phyloP scores from a whole-genome alignment of 768 basidiomycete genomes.

The Suillus hirtellus region DNA sequence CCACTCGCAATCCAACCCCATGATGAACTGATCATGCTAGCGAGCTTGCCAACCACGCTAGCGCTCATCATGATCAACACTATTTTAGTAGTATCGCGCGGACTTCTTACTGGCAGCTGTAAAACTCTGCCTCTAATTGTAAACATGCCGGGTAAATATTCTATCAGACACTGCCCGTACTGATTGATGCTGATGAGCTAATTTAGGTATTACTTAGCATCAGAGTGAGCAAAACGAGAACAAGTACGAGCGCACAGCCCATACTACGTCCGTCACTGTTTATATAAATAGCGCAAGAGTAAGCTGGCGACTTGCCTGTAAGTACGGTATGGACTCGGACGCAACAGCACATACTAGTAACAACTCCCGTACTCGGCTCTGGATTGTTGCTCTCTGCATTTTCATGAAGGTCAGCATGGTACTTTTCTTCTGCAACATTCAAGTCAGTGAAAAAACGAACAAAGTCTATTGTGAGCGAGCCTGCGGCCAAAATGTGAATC shows the following conservation, averaged over 20 bases:
- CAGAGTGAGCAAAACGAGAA: not conserved
- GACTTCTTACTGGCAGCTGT: not conserved
- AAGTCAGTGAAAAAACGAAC: not conserved
- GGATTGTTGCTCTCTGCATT: not conserved
- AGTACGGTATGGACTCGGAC: not conserved
- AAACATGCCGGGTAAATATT: not conserved
- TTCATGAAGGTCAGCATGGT: not conserved
- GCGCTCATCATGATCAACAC: not conserved
- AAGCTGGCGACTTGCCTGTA: not conserved
- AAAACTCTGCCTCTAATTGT: not conserved
- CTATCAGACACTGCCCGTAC: not conserved
- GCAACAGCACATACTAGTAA: not conserved
- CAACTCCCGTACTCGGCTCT: not conserved
- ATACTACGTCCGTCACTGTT: not conserved
- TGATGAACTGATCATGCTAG: too few relatives aligned
- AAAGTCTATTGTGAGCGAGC: not conserved
- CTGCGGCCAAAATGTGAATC: not conserved
- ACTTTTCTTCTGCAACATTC: not conserved
- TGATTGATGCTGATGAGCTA: too few relatives aligned
- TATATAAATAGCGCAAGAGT: not conserved
- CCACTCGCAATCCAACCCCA: too few relatives aligned
- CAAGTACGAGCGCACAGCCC: not conserved
- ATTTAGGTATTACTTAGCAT: not conserved
- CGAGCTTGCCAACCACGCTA: not conserved
- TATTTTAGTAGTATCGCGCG: too few relatives aligned